A percentile compares a stretch with the other conserved stretches of the same genome.
Conservation (phyloP, 768 basidiomycete species). For the Roridomyces roridus region DNA sequence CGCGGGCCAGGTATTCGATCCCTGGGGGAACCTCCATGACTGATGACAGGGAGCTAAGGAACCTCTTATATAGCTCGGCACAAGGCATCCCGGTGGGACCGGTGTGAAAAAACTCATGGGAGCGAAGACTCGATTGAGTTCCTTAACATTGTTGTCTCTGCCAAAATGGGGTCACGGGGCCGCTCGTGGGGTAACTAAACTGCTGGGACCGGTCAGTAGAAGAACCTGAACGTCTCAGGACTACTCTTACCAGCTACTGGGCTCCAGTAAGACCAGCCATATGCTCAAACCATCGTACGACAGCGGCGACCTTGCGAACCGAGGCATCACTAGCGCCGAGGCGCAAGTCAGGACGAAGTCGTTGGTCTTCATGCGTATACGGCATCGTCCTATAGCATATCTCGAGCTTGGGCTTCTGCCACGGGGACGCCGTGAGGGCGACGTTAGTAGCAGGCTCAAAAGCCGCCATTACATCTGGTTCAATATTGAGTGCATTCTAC, state of each 20-base stretch:
- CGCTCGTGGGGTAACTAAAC: too few species aligned
- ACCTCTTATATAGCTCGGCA: too few species aligned
- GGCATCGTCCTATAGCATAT: slow-evolving; percentile 87
- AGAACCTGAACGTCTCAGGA: too few species aligned
- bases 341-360: slow-evolving; percentile 74
- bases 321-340: slow-evolving; percentile 72
- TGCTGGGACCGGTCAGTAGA: too few species aligned
- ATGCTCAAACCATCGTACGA: slow-evolving; percentile 76
- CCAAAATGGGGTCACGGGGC: too few species aligned
- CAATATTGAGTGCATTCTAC: background rate
- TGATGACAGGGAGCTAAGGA: too few species aligned
- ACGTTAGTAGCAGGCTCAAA: slow-evolving; percentile 52
- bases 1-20: background rate
- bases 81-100: too few species aligned
- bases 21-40: slow-evolving; percentile 16
- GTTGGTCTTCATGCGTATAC: slow-evolving; percentile 59
- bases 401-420: slow-evolving; percentile 62
- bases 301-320: slow-evolving; percentile 68
- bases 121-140: too few species aligned
- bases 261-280: slow-evolving; percentile 81
- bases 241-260: too few species aligned
- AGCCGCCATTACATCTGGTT: slow-evolving; percentile 57
- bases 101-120: too few species aligned
- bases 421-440: slow-evolving; percentile 71
- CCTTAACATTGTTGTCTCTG: too few species aligned